phyloP scores from a whole-genome alignment of 2,329 filamentous ascomycete genomes.

The Aureobasidium sp. region DNA sequence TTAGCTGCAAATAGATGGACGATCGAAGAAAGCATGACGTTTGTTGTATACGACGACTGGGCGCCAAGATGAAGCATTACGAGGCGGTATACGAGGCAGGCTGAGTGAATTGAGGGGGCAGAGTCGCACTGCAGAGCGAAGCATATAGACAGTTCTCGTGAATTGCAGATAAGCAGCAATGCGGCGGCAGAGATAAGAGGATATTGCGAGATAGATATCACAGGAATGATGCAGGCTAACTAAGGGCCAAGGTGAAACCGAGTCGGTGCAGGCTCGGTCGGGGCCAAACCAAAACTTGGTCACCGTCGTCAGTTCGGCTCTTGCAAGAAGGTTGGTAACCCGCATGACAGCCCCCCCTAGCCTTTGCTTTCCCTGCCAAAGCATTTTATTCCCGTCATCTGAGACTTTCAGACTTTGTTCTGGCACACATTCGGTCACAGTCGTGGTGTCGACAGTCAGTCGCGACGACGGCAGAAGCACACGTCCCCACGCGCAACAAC shows the following conservation, averaged over 20 bases:
- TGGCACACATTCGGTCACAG: neutral
- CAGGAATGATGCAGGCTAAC: neutral
- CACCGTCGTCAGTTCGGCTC: neutral
- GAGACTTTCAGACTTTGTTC: neutral
- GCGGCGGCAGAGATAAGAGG: neutral
- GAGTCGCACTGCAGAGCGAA: neutral
- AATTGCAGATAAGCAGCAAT: slow-evolving; percentile 2
- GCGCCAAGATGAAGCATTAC: slow-evolving; percentile 6
- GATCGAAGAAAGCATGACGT: neutral
- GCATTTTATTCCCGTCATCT: slow-evolving; percentile 6
- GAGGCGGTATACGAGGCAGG: slow-evolving; percentile 1
- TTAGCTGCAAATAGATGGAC: neutral
- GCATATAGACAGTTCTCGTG: neutral
- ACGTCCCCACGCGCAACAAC: slow-evolving; percentile 1
- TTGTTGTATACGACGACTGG: neutral
- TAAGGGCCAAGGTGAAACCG: neutral
- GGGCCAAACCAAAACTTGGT: neutral
- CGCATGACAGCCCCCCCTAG: slow-evolving; percentile 1
- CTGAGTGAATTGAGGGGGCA: neutral
- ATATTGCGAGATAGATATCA: neutral
- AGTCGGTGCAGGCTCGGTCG: slow-evolving; percentile 1
- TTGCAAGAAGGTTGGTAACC: neutral
- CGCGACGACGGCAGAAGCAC: neutral
- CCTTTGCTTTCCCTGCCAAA: neutral
- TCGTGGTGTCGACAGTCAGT: neutral